Percentiles rank a stretch among this genome's conserved stretches.
phyloP scores from a whole-genome alignment of 768 basidiomycete genomes.

The Epithele typhae region DNA sequence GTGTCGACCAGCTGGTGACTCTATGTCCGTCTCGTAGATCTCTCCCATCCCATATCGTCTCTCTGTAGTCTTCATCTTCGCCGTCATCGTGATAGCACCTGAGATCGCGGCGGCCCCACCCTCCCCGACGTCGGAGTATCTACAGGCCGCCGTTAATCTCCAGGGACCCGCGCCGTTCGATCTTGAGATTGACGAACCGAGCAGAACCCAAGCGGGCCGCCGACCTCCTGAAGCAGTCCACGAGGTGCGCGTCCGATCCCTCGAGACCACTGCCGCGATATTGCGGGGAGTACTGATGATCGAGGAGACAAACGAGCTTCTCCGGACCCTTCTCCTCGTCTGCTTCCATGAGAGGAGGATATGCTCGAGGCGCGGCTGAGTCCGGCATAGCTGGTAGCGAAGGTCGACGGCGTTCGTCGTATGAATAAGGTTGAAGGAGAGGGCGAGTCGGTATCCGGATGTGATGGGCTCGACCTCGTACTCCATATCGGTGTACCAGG shows the following conservation, averaged over 20 bases:
- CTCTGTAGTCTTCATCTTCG: conserved; percentile 5
- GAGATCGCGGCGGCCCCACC: too few relatives aligned
- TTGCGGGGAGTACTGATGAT: conserved; percentile 30
- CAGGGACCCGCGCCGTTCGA: too few relatives aligned
- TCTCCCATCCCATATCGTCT: conserved; percentile 15
- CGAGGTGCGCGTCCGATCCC: conserved; percentile 33
- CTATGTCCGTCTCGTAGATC: conserved; percentile 8
- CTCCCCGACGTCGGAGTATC: too few relatives aligned
- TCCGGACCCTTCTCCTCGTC: too few relatives aligned
- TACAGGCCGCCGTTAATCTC: too few relatives aligned
- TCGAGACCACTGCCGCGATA: conserved; percentile 30
- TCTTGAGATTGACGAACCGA: background rate
- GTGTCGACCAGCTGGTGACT: conserved; percentile 17
- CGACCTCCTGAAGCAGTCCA: conserved; percentile 21
- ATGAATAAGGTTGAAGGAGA: conserved; percentile 49
- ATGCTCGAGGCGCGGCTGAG: too few relatives aligned
- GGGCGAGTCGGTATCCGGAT: conserved; percentile 45
- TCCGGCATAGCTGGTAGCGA: too few relatives aligned
- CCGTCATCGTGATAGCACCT: too few relatives aligned
- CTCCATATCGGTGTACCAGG: conserved; percentile 51
- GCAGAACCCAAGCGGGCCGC: background rate
- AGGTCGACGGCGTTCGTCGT: conserved; percentile 22
- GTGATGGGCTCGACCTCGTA: conserved; percentile 48
- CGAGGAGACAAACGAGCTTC: conserved; percentile 29
- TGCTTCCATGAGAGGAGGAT: too few relatives aligned